Percentiles rank a stretch among this genome's conserved stretches.
Evolutionary conservation across 768 basidiomycete genomes (phyloP).

Genomic region (Termitomyces sp.): DNA sequence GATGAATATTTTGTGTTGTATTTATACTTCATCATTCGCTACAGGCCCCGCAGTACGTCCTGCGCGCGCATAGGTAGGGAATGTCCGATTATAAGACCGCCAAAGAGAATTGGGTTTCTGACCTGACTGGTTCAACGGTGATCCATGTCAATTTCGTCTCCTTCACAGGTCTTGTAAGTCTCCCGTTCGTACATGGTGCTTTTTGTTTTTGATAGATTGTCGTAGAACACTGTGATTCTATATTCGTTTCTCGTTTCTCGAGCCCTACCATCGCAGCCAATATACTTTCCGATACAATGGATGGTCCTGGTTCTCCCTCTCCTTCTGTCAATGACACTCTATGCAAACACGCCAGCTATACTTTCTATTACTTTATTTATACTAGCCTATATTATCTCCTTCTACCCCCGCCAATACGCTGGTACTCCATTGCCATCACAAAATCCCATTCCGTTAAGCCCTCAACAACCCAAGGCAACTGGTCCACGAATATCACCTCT

Average conservation of each 20-base stretch:
- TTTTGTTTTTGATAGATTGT: neutral
- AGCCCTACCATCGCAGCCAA: constrained; percentile 27
- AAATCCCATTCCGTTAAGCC: constrained; percentile 4
- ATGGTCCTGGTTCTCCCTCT: constrained; percentile 66
- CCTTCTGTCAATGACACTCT: constrained; percentile 76
- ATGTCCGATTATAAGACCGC: constrained; percentile 55
- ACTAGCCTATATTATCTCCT: constrained; percentile 38
- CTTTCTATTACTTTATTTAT: constrained; percentile 46
- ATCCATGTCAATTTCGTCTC: constrained; percentile 64
- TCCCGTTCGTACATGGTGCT: neutral
- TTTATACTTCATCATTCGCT: neutral
- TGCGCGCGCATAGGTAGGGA: neutral
- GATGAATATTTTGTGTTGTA: neutral
- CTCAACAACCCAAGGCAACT: neutral
- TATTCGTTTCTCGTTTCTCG: constrained; percentile 57
- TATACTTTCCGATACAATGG: constrained; percentile 50
- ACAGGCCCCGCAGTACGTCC: neutral
- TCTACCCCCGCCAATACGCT: constrained; percentile 33
- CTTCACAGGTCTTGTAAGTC: constrained; percentile 26
- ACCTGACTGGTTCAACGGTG: constrained; percentile 65
- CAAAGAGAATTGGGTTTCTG: constrained; percentile 82
- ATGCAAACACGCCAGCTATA: constrained; percentile 49
- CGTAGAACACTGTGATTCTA: constrained; percentile 65
- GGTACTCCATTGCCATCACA: constrained; percentile 50
- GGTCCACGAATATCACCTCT: constrained; percentile 36